phyloP scores from a whole-genome alignment of 2,329 filamentous ascomycete genomes.

The Didymellaceae sp. region DNA sequence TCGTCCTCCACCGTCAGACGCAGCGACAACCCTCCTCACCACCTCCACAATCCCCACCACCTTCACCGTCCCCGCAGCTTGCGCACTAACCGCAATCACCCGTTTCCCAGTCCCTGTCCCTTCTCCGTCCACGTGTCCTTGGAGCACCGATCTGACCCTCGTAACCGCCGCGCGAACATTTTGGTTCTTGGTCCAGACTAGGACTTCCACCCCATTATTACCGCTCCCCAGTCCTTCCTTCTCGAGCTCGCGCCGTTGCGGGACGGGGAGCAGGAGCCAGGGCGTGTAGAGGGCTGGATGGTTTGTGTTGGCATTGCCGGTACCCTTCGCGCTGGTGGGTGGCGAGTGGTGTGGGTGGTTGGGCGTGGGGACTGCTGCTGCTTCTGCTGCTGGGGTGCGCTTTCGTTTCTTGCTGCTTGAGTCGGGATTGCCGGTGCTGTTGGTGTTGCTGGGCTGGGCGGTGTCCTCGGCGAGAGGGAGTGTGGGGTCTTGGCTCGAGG shows the following conservation, averaged over 20 bases:
- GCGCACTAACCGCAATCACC: constrained; percentile 27
- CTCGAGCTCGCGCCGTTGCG: background rate
- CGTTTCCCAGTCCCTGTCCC: background rate
- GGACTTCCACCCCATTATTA: constrained; percentile 12
- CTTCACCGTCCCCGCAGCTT: constrained; percentile 29
- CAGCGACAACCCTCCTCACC: constrained; percentile 21
- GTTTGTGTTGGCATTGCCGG: constrained; percentile 4
- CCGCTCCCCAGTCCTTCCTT: background rate
- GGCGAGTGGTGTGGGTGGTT: no score
- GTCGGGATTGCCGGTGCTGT: background rate
- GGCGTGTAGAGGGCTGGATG: constrained; percentile 28
- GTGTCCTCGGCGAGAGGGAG: no score
- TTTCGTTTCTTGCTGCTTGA: constrained; percentile 17
- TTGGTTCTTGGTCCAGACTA: constrained; percentile 31
- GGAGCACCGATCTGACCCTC: no score
- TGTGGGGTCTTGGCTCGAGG: no score
- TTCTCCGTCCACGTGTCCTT: background rate
- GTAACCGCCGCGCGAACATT: constrained; percentile 29
- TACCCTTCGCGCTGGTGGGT: background rate
- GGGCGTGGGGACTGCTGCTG: background rate
- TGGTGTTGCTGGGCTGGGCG: no score
- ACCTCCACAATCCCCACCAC: constrained; percentile 32
- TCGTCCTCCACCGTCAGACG: no score
- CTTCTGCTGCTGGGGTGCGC: background rate
- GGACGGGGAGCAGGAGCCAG: constrained; percentile 23